These are phyloP conservation scores for Wickerhamiella sorbophila DNA, from an alignment of 805 yeast species.

Conservation along the genomic window DNA sequence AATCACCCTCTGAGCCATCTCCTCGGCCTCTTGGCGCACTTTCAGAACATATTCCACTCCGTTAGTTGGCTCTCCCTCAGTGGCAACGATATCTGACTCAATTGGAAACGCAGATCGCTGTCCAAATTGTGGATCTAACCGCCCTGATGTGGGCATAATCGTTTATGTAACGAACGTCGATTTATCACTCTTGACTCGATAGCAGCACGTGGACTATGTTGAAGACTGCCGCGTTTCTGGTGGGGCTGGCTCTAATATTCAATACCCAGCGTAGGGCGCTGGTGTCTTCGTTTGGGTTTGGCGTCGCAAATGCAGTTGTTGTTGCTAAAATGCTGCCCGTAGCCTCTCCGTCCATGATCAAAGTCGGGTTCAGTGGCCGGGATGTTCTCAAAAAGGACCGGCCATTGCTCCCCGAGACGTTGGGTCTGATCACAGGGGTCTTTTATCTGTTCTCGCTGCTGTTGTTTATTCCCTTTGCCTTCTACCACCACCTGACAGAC, in stretches of 20 bases:
- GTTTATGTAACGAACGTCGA: not conserved
- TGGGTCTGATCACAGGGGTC: constrained; percentile 81
- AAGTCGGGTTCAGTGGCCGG: constrained; percentile 65
- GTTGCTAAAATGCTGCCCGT: constrained; percentile 13
- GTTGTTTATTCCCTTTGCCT: constrained; percentile 75
- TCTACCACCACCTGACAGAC: constrained; percentile 57
- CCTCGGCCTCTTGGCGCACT: constrained; percentile 12
- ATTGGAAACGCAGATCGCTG: constrained; percentile 23
- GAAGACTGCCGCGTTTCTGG: constrained; percentile 7
- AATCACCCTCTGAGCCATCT: not conserved
- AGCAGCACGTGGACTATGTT: not conserved
- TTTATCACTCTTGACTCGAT: not conserved
- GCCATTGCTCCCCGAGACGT: constrained; percentile 74
- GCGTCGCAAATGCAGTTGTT: constrained; percentile 8
- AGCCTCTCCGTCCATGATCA: constrained; percentile 15
- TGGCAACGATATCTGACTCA: constrained; percentile 1
- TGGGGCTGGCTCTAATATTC: constrained; percentile 9
- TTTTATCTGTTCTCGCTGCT: constrained; percentile 71
- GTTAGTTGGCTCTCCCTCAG: not conserved
- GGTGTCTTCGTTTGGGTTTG: constrained; percentile 12
- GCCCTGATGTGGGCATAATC: constrained; percentile 12
- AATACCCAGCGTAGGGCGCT: constrained; percentile 11
- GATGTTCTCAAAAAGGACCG: constrained; percentile 66
- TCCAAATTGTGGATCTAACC: constrained; percentile 19
- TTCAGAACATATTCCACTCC: constrained; percentile 7